phyloP scores from a whole-genome alignment of 176 grass and related monocot genomes.

The Ensete glaucum region DNA sequence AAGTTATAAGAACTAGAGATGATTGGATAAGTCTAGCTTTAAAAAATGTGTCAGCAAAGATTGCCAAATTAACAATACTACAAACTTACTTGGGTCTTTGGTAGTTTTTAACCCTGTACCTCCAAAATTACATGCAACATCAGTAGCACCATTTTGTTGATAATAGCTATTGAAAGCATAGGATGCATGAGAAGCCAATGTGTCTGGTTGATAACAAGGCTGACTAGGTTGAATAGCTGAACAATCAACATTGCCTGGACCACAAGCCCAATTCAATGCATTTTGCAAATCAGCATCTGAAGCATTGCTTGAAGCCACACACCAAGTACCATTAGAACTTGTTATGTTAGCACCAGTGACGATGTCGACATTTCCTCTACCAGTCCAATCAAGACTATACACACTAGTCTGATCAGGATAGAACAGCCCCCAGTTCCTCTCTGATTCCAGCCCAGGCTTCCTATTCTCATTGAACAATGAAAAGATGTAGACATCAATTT shows the following conservation, averaged over 20 bases:
- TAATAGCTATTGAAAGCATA: constrained; percentile 84
- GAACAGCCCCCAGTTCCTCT: constrained; percentile 94
- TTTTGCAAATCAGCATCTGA: constrained; percentile 64
- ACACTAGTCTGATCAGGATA: constrained; percentile 75
- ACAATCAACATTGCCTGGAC: constrained; percentile 86
- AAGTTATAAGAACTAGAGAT: neutral
- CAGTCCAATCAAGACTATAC: constrained; percentile 90
- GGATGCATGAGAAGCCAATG: constrained; percentile 69
- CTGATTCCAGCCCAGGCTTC: constrained; percentile 78
- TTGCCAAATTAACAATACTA: neutral
- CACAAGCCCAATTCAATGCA: constrained; percentile 89
- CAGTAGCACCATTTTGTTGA: constrained; percentile 80
- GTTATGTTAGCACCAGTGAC: constrained; percentile 78
- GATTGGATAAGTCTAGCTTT: neutral
- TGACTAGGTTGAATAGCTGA: constrained; percentile 95
- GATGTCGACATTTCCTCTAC: constrained; percentile 77
- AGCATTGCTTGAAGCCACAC: constrained; percentile 76
- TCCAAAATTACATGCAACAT: constrained; percentile 78
- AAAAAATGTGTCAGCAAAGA: neutral
- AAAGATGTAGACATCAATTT: constrained; percentile 88
- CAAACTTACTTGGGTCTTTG: constrained; percentile 81
- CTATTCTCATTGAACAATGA: constrained; percentile 98
- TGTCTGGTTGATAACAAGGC: constrained; percentile 81
- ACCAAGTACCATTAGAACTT: constrained; percentile 74
- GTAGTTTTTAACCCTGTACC: constrained; percentile 57